These are phyloP conservation scores for Malania oleifera DNA, from an alignment of 164 flowering plant species.

Conservation along the genomic window DNA sequence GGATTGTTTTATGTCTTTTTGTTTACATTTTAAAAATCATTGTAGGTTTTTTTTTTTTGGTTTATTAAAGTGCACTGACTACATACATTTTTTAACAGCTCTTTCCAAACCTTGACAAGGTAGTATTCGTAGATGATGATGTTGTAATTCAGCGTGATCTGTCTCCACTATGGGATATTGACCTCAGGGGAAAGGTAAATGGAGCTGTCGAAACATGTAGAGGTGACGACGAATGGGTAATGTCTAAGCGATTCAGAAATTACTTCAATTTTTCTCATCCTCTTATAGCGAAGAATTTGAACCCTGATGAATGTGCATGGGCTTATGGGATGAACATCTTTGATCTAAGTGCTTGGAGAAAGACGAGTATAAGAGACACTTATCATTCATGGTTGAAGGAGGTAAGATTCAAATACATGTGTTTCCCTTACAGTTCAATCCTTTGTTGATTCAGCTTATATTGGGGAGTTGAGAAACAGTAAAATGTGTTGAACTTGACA, in stretches of 20 bases:
- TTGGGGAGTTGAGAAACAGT: neutral
- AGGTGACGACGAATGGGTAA: conserved; percentile 94
- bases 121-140: conserved; percentile 95
- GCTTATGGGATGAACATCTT: conserved; percentile 98
- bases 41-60: neutral
- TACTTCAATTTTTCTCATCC: conserved; percentile 98
- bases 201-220: conserved; percentile 97
- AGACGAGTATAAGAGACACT: conserved; percentile 76
- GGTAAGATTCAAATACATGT: conserved; percentile 38
- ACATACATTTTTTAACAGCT: conserved; percentile 49
- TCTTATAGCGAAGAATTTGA: conserved; percentile 59
- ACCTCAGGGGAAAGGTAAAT: conserved; percentile 85
- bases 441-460: neutral
- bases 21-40: neutral
- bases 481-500: no score
- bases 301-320: conserved; percentile 98
- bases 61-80: conserved; percentile 1
- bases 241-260: conserved; percentile 82
- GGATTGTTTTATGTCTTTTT: no score
- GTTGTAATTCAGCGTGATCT: conserved; percentile 89
- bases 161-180: conserved; percentile 86
- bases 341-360: conserved; percentile 89
- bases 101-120: conserved; percentile 87
- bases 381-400: conserved; percentile 92
- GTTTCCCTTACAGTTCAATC: neutral